Evolutionary conservation across 2,329 filamentous ascomycete species (phyloP), one percentile per base, ranked within the genome.

Genomic region (Colletotrichum tropicale): DNA sequence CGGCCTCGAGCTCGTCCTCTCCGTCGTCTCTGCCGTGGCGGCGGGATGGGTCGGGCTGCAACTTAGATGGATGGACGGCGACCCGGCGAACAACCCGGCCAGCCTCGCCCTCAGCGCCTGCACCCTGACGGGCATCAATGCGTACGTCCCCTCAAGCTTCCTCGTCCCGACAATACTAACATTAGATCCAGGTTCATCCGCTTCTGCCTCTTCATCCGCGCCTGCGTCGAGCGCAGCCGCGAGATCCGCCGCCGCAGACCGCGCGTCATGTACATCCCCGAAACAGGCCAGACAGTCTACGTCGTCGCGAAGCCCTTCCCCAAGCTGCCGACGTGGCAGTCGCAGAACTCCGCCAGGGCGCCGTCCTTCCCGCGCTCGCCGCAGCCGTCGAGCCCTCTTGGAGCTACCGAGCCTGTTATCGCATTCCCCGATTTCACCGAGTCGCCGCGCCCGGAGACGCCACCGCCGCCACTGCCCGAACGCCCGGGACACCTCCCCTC

Each of bases 161-260:
- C 2, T 3, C 15, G 10, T 1, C n/a, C 12, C 21, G 3, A 5
- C 30, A 16, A 9, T 2, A 8, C 61, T 64, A 0, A 64, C 24
- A 6, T 5, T 4, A 2, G 6, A 3, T 26, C 5, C 26, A 81
- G 80, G 5, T 8, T 79, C 9, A 62, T 80, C 4, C 80, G 79
- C 43, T 78, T 81, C 34, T 65, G 78, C 62, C 77, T 83, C 32
- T 82, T 80, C 66, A 69, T 82, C 16, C 79, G 81, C 30, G 80
- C 80, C 69, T 82, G 81, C 62, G 60, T 81, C 12, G 81, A 82
- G 21, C 77, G 75, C 56, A 34, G 66, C 8, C 71, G 76, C 9
- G 77, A 76, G 67, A 76, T 78, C 65, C 74, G 68, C 28, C 70
- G 61, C 56, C 64, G 72, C 15, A 77, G 74, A 15, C 78, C 78